Evolutionary conservation across 345 rosid species (phyloP).

Genomic region (Gossypium arboreum): DNA sequence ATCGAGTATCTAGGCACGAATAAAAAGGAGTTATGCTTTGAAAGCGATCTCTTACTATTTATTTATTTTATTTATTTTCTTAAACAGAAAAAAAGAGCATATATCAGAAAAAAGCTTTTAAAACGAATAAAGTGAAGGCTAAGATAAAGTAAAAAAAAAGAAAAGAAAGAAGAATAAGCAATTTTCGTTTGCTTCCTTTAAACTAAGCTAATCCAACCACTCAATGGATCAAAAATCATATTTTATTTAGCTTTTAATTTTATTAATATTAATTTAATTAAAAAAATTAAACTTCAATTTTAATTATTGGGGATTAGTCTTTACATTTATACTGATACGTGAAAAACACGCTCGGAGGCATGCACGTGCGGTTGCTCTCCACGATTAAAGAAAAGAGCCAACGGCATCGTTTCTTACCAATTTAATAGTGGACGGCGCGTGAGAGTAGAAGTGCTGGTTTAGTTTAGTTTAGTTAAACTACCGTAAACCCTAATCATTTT

Average conservation of each 20-base stretch:
- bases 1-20: no score
- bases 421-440: no score
- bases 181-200: background rate
- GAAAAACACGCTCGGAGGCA: background rate
- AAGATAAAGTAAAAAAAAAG: background rate
- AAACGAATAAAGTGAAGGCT: background rate
- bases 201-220: background rate
- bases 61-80: no score
- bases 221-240: background rate
- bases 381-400: background rate
- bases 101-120: background rate
- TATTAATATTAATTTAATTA: no score
- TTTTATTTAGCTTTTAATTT: background rate
- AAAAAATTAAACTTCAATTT: no score
- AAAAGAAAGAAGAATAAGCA: background rate
- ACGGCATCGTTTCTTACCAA: background rate
- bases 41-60: no score
- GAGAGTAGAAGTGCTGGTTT: background rate
- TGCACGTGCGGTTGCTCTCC: background rate
- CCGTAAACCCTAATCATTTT: slow-evolving; percentile 80
- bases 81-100: no score
- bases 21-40: no score
- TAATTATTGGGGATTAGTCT: no score
- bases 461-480: slow-evolving; percentile 21
- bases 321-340: background rate